These are phyloP conservation scores for Acorus gramineus DNA, from an alignment of 106 monocot species.

Conservation along the genomic window DNA sequence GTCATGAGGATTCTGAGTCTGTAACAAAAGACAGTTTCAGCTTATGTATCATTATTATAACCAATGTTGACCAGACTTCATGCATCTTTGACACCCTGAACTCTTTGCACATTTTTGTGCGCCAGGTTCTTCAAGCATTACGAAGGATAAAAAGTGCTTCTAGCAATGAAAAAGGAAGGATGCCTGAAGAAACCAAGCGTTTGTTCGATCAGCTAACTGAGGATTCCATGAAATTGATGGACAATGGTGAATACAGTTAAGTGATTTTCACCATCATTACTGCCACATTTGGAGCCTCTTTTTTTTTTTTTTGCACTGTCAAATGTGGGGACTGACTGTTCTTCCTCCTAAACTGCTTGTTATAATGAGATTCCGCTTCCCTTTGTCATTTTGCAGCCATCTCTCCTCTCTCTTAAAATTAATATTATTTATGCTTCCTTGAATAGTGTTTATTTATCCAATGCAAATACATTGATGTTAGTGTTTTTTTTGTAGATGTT, in stretches of 20 bases:
- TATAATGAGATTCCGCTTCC: too few relatives aligned
- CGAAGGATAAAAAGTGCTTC: slow-evolving; percentile 78
- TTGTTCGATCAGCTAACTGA: slow-evolving; percentile 93
- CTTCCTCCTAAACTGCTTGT: too few relatives aligned
- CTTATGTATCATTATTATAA: too few relatives aligned
- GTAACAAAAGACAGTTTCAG: too few relatives aligned
- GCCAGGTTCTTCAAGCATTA: slow-evolving; percentile 85
- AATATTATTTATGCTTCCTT: neutral
- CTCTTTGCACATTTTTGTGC: neutral
- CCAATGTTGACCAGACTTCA: too few relatives aligned
- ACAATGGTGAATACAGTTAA: slow-evolving; percentile 93
- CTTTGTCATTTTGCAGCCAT: neutral
- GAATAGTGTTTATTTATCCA: neutral
- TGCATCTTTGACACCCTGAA: too few relatives aligned
- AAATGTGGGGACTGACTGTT: too few relatives aligned
- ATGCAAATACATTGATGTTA: neutral
- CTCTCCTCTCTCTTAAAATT: neutral
- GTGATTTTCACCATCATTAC: neutral
- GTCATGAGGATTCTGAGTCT: too few relatives aligned
- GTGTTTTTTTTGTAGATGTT: slow-evolving; percentile 58
- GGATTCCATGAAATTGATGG: slow-evolving; percentile 96
- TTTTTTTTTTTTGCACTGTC: too few relatives aligned
- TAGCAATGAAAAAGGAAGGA: slow-evolving; percentile 50
- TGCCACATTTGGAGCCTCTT: too few relatives aligned
- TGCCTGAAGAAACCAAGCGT: slow-evolving; percentile 68